Percentiles rank a stretch among this genome's conserved stretches.
phyloP scores from a whole-genome alignment of 2,329 filamentous ascomycete genomes.

The Curvularia lunata region DNA sequence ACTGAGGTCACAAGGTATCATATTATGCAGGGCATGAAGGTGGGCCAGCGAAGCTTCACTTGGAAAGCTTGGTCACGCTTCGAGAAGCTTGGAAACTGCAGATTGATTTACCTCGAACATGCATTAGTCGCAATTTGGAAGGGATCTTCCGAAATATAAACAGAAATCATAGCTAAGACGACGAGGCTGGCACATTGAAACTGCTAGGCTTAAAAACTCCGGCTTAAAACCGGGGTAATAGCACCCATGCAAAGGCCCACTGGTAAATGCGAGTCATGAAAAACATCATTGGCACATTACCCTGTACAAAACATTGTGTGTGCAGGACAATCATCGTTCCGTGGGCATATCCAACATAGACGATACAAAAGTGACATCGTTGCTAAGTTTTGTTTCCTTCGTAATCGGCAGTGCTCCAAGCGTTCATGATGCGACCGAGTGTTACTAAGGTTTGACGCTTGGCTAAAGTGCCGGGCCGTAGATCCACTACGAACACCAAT shows the following conservation, averaged over 20 bases:
- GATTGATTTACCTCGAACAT: neutral
- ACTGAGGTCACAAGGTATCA: neutral
- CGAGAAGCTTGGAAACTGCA: neutral
- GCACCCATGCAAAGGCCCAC: neutral
- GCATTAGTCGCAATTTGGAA: constrained; percentile 1
- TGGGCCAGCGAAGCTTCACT: neutral
- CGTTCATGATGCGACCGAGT: neutral
- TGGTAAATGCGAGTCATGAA: neutral
- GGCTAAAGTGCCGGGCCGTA: neutral
- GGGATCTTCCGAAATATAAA: neutral
- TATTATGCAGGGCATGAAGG: neutral
- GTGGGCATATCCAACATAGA: neutral
- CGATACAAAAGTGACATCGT: no score
- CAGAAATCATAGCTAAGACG: neutral
- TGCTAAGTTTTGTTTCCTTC: neutral
- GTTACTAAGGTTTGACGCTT: neutral
- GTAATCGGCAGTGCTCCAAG: neutral
- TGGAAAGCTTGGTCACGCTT: constrained; percentile 2
- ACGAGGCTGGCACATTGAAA: neutral
- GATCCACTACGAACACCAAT: neutral
- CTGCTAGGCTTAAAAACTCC: neutral
- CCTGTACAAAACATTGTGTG: no score
- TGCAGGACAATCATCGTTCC: neutral
- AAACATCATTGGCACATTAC: neutral
- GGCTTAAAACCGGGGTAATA: neutral